Base-by-base conservation (phyloP, 305 asterid genomes). In the Rubia balearica region DNA sequence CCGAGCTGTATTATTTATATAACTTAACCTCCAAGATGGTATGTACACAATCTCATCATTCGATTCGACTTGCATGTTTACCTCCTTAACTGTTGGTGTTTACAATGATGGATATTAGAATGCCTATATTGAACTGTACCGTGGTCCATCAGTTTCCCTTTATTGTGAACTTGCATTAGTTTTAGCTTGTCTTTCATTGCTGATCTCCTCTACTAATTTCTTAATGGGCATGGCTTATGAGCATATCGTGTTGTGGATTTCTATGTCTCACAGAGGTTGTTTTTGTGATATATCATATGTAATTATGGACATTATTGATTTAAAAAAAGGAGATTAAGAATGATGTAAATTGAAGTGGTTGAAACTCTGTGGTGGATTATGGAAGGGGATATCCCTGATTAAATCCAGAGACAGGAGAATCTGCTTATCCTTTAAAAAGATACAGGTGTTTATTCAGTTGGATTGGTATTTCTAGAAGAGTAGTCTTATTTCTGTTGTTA, bases 1-100 rank as follows among this genome's bases (percentile, higher is more conserved):
- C 30, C 30, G 17, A 43, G 40, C 55, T 69, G 46, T 49, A 7
- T 38, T 61, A 33, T 14, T 49, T 49, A 56, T 49, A 56, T 27
- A 27, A 36, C 14, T 9, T 17, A 33, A 17, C 74, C 38, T 67
- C 21, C 51, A 45, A 69, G 74, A 74, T 74, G 78, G 78, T 74
- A 74, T 6, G 74, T 61, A 62, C 27, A 3, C 22, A 53, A 55
- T 30, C 36, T 19, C 6, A 6, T 14, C 62, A 3, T n/a, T 68
- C 24, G 45, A 12, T 0, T 6, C 16, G 3, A 1, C 45, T 22
- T 72, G 36, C 53, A 36, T 38, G 64, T 27, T 27, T 27, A 27
- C 30, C 30, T 27, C 30, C 30, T 27, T 27, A 27, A 0, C 30
- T 27, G 30, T 27, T 27, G 30, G 30, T 27, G 0, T 27, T 27